Conservation (phyloP, 371 early-diverging fungal genomes). For the Mucor irregularis region DNA sequence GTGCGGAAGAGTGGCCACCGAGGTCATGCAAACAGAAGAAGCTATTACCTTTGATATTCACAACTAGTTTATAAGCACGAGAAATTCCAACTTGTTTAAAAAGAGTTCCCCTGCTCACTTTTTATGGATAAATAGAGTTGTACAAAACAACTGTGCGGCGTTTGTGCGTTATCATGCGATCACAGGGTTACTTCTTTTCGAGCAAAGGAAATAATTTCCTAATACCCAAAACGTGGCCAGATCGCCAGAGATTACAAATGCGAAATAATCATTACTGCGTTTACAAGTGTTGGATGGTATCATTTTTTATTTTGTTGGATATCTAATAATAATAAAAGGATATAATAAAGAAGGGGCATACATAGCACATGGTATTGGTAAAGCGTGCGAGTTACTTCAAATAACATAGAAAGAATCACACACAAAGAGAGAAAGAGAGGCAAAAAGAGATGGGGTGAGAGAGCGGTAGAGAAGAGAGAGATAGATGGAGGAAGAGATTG, state of each 20-base stretch:
- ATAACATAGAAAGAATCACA: too few relatives aligned
- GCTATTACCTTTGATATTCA: constrained; percentile 12
- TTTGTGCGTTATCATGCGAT: constrained; percentile 25
- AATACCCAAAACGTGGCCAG: constrained; percentile 20
- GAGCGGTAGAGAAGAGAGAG: background rate
- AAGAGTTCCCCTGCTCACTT: background rate
- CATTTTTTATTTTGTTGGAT: constrained; percentile 2
- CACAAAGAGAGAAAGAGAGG: too few relatives aligned
- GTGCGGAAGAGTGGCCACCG: background rate
- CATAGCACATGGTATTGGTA: constrained; percentile 1
- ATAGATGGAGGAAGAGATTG: background rate
- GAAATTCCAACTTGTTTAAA: background rate
- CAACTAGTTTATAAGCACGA: background rate
- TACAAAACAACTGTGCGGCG: constrained; percentile 18
- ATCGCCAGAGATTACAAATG: constrained; percentile 29
- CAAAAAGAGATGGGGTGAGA: too few relatives aligned
- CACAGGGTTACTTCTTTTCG: constrained; percentile 9
- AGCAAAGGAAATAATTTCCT: background rate
- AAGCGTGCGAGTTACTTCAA: too few relatives aligned
- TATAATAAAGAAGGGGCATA: background rate
- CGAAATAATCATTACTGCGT: too few relatives aligned
- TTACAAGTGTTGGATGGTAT: too few relatives aligned
- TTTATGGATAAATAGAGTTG: background rate
- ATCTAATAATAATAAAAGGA: constrained; percentile 4
- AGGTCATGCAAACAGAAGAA: constrained; percentile 2